phyloP scores from a whole-genome alignment of 2,329 filamentous ascomycete species.

The Orbilia brochopaga region DNA sequence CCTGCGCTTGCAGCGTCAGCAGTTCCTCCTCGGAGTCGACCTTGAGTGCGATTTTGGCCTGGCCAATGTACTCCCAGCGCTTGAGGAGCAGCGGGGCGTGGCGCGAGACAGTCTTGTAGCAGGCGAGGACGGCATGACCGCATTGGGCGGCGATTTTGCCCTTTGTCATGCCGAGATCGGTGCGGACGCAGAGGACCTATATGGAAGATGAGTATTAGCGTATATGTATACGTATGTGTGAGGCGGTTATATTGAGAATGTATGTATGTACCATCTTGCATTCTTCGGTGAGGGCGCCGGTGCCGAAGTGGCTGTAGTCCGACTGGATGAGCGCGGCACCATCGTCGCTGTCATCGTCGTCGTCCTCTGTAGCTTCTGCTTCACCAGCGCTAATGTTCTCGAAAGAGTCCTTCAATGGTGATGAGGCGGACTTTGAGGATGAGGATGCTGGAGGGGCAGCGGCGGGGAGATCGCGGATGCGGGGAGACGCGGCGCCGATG shows the following conservation, averaged over 20 bases:
- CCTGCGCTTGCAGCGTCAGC: constrained; percentile 74
- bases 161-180: constrained; percentile 96
- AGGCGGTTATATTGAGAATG: neutral
- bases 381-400: constrained; percentile 49
- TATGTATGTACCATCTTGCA: constrained; percentile 53
- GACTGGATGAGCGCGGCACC: constrained; percentile 48
- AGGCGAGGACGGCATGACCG: constrained; percentile 93
- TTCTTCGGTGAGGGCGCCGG: constrained; percentile 50
- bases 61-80: constrained; percentile 84
- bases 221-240: neutral
- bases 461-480: constrained; percentile 37
- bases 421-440: constrained; percentile 15
- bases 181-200: constrained; percentile 76
- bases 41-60: constrained; percentile 93
- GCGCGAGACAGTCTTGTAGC: constrained; percentile 81
- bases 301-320: constrained; percentile 43
- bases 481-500: constrained; percentile 52
- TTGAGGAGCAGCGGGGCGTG: constrained; percentile 69
- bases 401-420: constrained; percentile 38
- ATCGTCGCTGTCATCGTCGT: constrained; percentile 52
- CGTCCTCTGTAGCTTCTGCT: constrained; percentile 48
- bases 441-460: neutral
- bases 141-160: constrained; percentile 97
- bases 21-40: constrained; percentile 78
- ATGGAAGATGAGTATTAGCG: neutral